A percentile compares a stretch with the other conserved stretches of the same genome.
These are phyloP conservation scores for Hymenoscyphus fructigenus DNA, from an alignment of 2,329 filamentous ascomycete genomes.

Conservation along the genomic window DNA sequence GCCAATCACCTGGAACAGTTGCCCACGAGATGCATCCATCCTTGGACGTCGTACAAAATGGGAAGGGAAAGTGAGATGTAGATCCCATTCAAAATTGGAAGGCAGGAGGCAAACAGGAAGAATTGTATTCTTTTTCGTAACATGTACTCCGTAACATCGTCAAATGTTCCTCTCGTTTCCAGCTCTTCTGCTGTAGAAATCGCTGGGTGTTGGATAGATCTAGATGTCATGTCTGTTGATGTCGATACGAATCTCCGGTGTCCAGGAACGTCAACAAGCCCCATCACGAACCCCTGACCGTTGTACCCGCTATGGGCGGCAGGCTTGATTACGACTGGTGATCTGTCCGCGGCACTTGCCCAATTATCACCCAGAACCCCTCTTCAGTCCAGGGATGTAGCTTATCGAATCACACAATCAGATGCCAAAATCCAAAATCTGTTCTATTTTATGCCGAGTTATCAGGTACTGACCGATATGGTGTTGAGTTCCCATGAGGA, in stretches of 20 bases:
- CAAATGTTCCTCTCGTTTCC: background rate
- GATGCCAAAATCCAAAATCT: background rate
- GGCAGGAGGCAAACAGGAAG: background rate
- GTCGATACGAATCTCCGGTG: background rate
- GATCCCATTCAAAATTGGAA: background rate
- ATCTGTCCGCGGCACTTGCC: background rate
- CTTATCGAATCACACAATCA: background rate
- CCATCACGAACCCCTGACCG: background rate
- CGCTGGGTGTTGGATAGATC: background rate
- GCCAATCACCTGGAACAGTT: background rate
- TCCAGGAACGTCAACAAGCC: background rate
- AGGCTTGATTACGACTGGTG: background rate
- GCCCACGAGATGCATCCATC: background rate
- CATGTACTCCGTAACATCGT: background rate
- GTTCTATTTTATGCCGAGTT: background rate
- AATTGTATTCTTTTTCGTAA: background rate
- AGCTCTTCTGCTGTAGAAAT: background rate
- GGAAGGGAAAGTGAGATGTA: background rate
- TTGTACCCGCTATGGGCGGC: background rate
- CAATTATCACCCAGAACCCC: background rate
- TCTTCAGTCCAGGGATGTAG: background rate
- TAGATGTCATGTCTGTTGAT: too few species aligned
- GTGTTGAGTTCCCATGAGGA: background rate
- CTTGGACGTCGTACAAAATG: background rate
- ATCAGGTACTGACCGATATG: background rate